phyloP scores from a whole-genome alignment of 2,329 filamentous ascomycete genomes.

The Cladosporium velox region DNA sequence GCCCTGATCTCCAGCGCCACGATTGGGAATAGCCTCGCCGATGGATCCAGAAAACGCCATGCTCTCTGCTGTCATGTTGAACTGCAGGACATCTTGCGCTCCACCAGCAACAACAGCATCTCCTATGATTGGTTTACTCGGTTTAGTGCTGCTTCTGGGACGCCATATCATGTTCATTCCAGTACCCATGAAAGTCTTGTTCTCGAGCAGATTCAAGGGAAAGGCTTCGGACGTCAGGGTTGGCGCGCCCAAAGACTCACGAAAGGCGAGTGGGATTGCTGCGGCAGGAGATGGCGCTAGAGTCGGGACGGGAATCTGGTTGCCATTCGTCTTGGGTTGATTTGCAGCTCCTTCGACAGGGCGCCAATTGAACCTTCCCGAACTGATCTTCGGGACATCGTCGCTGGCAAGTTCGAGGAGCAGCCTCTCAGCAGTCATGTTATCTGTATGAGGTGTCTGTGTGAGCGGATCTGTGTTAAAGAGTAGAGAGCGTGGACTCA shows the following conservation, averaged over 20 bases:
- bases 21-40: constrained; percentile 42
- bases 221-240: neutral
- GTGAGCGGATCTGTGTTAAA: no score
- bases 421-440: neutral
- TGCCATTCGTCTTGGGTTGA: no score
- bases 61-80: constrained; percentile 44
- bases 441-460: no score
- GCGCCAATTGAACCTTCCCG: neutral
- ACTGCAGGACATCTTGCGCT: constrained; percentile 40
- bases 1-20: constrained; percentile 37
- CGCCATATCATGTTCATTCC: constrained; percentile 46
- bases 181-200: constrained; percentile 33
- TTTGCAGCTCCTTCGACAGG: neutral
- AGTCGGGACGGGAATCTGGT: no score
- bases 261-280: no score
- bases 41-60: constrained; percentile 38
- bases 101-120: constrained; percentile 19
- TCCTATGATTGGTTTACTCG: neutral
- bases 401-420: neutral
- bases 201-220: constrained; percentile 24
- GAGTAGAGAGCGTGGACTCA: no score
- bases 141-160: constrained; percentile 35
- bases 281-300: no score
- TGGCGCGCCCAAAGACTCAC: no score
- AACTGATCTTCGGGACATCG: neutral